Evolutionary conservation across 2,329 filamentous ascomycete species (phyloP), one percentile per base, ranked within the genome.

Genomic region (Penicillium psychrosexuale): DNA sequence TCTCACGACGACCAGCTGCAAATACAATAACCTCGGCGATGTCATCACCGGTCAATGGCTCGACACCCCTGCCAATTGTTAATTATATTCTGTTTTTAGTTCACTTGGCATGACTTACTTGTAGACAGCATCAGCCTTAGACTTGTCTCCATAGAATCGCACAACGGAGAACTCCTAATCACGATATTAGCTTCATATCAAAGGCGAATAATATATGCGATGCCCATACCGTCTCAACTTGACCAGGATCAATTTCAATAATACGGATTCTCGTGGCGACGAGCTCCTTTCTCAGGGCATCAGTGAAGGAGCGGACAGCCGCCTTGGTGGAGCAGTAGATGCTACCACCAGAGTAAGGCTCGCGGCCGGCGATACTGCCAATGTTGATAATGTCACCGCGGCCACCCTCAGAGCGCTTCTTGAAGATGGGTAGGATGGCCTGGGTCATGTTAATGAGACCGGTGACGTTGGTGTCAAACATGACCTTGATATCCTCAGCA

Each of bases 391-490:
- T 92, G 71, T 97, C 94, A 65, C 93, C 93, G 40, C 83, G 79
- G 54, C 91, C 92, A 56, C 89, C 87, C 53, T 93, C 82, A 58
- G 61, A 79, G 54, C 76, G 69, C 65, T 83, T 80, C 74, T 91
- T 88, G 81, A 92, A 95, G 70, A 91, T 86, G 49, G 89, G 85
- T 17, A 97, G 77, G 57, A 97, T 80, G 43, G 90, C 90, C 79
- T 99, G 94, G 0, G 94, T 97, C 88, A 97, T 90, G 79, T 93
- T 90, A 78, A 99, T 94, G 33, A 99, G 81, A 28, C 94, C 94
- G 2, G 89, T 94, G 49, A 97, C 92, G 72, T 99, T 99, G 55
- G 94, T 97, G 44, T 83, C 77, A 70, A 97, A 90, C 91, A 97
- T 97, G 72, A 86, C 69, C 66, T 88, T 81, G 66, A 97, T 88